phyloP scores from a whole-genome alignment of 2,329 filamentous ascomycete genomes.

The Cytospora piceicola region DNA sequence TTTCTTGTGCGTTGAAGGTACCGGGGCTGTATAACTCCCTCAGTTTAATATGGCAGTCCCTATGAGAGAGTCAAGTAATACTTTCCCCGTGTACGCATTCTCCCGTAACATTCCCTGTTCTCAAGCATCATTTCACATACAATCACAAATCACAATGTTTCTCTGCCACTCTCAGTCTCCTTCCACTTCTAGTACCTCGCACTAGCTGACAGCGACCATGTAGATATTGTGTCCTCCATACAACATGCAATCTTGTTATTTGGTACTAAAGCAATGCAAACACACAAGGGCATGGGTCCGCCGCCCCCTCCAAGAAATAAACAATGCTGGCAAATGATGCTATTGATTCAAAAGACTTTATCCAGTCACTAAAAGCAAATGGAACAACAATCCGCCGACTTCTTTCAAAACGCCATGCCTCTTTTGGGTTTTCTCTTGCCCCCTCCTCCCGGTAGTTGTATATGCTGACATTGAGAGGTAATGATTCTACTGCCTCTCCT shows the following conservation, averaged over 20 bases:
- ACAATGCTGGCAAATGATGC: background rate
- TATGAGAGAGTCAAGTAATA: too few species aligned
- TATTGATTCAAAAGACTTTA: constrained; percentile 16
- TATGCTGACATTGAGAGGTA: constrained; percentile 23
- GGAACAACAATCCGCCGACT: constrained; percentile 13
- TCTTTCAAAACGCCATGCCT: constrained; percentile 29
- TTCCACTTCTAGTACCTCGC: background rate
- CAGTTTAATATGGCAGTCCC: background rate
- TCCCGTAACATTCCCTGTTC: too few species aligned
- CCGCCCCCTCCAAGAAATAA: background rate
- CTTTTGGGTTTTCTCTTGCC: constrained; percentile 15
- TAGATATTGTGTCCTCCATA: background rate
- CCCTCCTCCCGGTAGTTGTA: constrained; percentile 15
- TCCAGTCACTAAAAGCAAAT: constrained; percentile 21
- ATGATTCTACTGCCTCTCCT: constrained; percentile 11
- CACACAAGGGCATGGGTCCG: background rate
- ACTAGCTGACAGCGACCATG: too few species aligned
- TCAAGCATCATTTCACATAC: too few species aligned
- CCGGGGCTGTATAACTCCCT: too few species aligned
- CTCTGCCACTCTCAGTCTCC: background rate
- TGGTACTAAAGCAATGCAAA: background rate
- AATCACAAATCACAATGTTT: too few species aligned
- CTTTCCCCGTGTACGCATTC: too few species aligned
- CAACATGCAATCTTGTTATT: background rate
- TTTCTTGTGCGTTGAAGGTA: too few species aligned